A percentile compares a stretch with the other conserved stretches of the same genome.
Evolutionary conservation across 345 rosid species (phyloP).

Genomic region (Alliaria petiolata): DNA sequence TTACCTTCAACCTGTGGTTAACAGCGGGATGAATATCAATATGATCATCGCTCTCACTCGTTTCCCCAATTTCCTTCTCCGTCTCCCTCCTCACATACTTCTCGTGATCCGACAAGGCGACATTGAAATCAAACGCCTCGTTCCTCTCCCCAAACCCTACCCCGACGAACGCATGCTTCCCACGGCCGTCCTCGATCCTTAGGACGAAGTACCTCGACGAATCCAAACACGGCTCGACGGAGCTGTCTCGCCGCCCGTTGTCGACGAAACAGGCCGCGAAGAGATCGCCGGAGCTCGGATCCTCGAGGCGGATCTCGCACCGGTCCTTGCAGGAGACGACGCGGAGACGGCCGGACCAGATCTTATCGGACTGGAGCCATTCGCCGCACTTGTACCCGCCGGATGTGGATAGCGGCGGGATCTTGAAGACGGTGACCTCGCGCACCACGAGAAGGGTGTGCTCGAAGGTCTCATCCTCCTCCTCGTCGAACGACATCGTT

Average conservation of each 20-base stretch:
- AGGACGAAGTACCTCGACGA: constrained; percentile 90
- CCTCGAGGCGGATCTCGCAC: constrained; percentile 96
- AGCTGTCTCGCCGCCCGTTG: constrained; percentile 73
- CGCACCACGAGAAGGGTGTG: constrained; percentile 94
- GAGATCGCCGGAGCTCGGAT: constrained; percentile 77
- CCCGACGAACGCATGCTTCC: constrained; percentile 95
- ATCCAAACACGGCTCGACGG: constrained; percentile 93
- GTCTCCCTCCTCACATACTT: constrained; percentile 67
- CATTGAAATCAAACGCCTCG: constrained; percentile 98
- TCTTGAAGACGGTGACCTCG: constrained; percentile 83
- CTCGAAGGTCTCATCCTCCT: constrained; percentile 80
- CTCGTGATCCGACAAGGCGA: constrained; percentile 92
- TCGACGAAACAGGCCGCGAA: constrained; percentile 89
- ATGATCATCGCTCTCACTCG: constrained; percentile 45
- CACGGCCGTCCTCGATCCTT: constrained; percentile 85
- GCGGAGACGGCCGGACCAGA: constrained; percentile 95
- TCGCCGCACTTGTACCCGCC: constrained; percentile 99
- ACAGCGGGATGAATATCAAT: constrained; percentile 90
- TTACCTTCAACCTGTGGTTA: constrained; percentile 79
- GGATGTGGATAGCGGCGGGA: constrained; percentile 85
- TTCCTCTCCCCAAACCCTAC: constrained; percentile 84
- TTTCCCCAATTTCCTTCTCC: constrained; percentile 61
- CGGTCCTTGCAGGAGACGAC: constrained; percentile 91
- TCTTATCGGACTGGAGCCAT: constrained; percentile 97
- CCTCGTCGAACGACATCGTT: constrained; percentile 76